Conservation (phyloP, 108 stramenopile genomes). For the Skeletonema potamos region DNA sequence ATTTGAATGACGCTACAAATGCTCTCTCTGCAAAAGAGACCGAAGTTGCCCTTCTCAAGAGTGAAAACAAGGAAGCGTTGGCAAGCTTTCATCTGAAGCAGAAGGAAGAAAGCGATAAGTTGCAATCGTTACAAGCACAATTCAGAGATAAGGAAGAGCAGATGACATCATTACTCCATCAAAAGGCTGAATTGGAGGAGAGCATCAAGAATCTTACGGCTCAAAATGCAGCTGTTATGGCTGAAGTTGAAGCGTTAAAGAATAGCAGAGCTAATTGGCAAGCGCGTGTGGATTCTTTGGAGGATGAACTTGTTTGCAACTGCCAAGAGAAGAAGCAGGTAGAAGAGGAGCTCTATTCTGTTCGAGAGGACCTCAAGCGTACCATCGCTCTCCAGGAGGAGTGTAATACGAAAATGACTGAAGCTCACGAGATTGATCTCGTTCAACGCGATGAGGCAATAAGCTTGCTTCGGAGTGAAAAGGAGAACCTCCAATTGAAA, state of each 20-base stretch:
- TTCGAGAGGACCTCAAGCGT: background rate
- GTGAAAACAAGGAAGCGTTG: slow-evolving; percentile 15
- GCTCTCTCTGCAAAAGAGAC: slow-evolving; percentile 9
- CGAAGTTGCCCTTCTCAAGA: slow-evolving; percentile 24
- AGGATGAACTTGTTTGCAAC: background rate
- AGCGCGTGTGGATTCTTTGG: background rate
- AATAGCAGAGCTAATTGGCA: slow-evolving; percentile 8
- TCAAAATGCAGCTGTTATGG: slow-evolving; percentile 8
- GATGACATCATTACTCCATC: slow-evolving; percentile 22
- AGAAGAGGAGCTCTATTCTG: background rate
- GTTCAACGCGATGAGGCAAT: background rate
- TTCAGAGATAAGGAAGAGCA: slow-evolving; percentile 28
- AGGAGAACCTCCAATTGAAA: background rate
- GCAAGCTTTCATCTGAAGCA: slow-evolving; percentile 19
- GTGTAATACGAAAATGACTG: background rate
- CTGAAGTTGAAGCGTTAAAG: slow-evolving; percentile 31
- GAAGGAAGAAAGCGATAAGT: slow-evolving; percentile 25
- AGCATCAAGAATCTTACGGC: slow-evolving; percentile 22
- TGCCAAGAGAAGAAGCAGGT: background rate
- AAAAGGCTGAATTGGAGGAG: slow-evolving; percentile 28
- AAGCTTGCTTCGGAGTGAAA: background rate
- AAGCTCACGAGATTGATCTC: background rate
- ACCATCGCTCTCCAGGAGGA: background rate
- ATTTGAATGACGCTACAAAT: slow-evolving; percentile 1
- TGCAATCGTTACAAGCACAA: slow-evolving; percentile 12